Evolutionary conservation across 2,329 filamentous ascomycete genomes (phyloP).

Genomic region (Botryotinia calthae): DNA sequence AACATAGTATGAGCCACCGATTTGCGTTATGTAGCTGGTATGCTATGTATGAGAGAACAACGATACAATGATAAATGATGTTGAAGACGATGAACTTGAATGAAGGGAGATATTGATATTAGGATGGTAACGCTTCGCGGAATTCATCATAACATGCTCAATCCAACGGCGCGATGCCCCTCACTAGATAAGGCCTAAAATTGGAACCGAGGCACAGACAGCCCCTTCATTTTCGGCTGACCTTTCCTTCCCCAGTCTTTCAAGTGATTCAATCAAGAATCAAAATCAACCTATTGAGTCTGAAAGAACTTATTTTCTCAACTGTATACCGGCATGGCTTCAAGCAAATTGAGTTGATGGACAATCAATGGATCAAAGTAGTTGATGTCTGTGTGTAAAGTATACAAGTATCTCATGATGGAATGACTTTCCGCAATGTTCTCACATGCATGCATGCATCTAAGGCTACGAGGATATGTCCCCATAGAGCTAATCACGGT

Average conservation of each 20-base stretch:
- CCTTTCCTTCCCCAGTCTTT: background rate
- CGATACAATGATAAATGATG: background rate
- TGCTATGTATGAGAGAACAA: background rate
- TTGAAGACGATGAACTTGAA: background rate
- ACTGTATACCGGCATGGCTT: background rate
- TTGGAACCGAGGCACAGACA: background rate
- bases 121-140: background rate
- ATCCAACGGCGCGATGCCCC: background rate
- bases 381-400: background rate
- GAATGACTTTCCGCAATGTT: background rate
- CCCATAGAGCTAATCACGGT: background rate
- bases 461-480: background rate
- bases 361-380: background rate
- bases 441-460: constrained; percentile 9
- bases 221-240: background rate
- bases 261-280: background rate
- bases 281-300: background rate
- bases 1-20: background rate
- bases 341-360: background rate
- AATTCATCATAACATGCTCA: background rate
- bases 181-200: background rate
- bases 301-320: background rate
- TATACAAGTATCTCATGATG: background rate
- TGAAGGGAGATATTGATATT: background rate
- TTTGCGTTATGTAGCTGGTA: background rate